Evolutionary conservation across 208 protist species (phyloP), one percentile per base, ranked within the genome.

Genomic region (Trypanosoma vivax): DNA sequence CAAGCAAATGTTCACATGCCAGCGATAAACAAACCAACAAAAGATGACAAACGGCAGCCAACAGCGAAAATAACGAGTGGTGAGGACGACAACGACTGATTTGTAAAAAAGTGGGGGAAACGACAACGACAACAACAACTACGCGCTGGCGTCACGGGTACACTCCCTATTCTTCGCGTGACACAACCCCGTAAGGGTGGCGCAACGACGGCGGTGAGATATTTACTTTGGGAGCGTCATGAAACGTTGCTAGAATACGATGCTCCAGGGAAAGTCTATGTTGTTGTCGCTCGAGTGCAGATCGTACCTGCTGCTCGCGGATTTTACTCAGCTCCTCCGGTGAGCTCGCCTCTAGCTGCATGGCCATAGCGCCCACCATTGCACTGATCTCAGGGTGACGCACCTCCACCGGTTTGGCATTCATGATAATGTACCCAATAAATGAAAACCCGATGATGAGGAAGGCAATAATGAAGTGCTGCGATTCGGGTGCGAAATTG

Each of bases 291-390:
- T 88, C 79, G 14, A 88, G 54, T 9, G 59, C 59, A 38, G 70
- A 73, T 27, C 75, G 74, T 37, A 80, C 56, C 57, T 93, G 81
- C 40, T 47, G 49, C 47, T 85, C 74, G 21, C 79, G 81, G 14
- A 88, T 25, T 24, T 38, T 47, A 21, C 65, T 59, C 43, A 84
- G 43, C 40, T 90, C 76, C 58, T 88, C 76, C 1, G 64, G 65
- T 10, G 76, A 79, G n/a, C 84, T 68, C 14, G 79, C 85, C 68
- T 90, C 79, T 18, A 93, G 57, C 5, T 75, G 79, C 78, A 90
- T 86, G 24, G 78, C 71, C 85, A 93, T 93, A 31, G 71, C 61
- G 30, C 84, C 70, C 30, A 90, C 82, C 79, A 93, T 88, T 38
- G 78, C 38, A 27, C 66, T 79, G 54, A 93, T 79, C 41, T 93